A percentile compares a stretch with the other conserved stretches of the same genome.
phyloP scores from a whole-genome alignment of 805 yeast genomes.

The Zygotorulaspora florentina region DNA sequence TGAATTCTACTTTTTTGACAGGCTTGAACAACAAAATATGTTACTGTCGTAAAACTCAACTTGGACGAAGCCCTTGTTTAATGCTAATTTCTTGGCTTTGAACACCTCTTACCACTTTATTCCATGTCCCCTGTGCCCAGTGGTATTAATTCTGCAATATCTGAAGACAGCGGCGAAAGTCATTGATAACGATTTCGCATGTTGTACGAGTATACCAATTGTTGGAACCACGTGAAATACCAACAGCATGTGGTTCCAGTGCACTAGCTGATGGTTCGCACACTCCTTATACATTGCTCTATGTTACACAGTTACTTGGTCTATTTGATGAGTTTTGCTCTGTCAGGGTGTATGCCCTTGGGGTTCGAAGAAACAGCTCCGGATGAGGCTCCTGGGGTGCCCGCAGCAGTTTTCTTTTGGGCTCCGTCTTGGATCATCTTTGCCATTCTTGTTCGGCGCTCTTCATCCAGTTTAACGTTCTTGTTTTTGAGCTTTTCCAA shows the following conservation, averaged over 20 bases:
- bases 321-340: constrained; percentile 40
- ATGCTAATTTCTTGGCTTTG: too few species aligned
- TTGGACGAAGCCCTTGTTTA: too few species aligned
- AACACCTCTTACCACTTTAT: too few species aligned
- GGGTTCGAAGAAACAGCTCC: constrained; percentile 1
- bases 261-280: not conserved
- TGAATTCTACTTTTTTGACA: too few species aligned
- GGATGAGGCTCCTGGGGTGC: constrained; percentile 5
- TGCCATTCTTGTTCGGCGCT: constrained; percentile 55
- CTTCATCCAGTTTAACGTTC: constrained; percentile 69
- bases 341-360: constrained; percentile 54
- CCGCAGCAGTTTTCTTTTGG: constrained; percentile 33
- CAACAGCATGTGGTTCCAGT: too few species aligned
- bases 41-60: too few species aligned
- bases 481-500: constrained; percentile 69
- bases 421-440: constrained; percentile 43
- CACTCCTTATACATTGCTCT: not conserved
- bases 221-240: too few species aligned
- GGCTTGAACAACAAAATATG: too few species aligned
- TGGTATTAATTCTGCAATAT: too few species aligned
- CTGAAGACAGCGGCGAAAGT: not conserved
- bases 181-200: constrained; percentile 12
- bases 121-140: too few species aligned
- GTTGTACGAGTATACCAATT: constrained; percentile 1
- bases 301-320: constrained; percentile 13